phyloP scores from a whole-genome alignment of 108 stramenopile genomes.

The Pinguiococcus pyrenoidosus region DNA sequence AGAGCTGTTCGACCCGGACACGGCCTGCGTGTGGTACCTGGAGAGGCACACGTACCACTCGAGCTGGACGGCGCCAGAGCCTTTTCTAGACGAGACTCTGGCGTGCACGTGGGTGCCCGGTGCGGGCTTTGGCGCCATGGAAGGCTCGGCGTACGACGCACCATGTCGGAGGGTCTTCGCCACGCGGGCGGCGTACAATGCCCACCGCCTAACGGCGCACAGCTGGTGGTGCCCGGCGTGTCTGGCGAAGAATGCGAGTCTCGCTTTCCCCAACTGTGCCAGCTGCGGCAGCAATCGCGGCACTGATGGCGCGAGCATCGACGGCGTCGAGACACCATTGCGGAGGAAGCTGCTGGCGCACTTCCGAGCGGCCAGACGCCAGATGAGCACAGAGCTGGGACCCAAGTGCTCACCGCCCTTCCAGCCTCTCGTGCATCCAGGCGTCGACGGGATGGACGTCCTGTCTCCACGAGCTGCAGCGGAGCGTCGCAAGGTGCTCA shows the following conservation, averaged over 20 bases:
- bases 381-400: no score
- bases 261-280: conserved; percentile 22
- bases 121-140: background rate
- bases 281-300: conserved; percentile 14
- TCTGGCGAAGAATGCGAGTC: conserved; percentile 9
- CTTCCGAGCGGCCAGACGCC: no score
- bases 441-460: no score
- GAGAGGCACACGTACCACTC: conserved; percentile 10
- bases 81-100: conserved; percentile 6
- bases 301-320: background rate
- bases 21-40: conserved; percentile 29
- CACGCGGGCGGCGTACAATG: conserved; percentile 16
- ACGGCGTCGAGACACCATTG: no score
- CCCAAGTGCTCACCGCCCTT: no score
- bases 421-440: no score
- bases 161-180: background rate
- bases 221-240: conserved; percentile 28
- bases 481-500: no score
- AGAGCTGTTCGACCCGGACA: conserved; percentile 28
- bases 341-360: no score
- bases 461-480: no score
- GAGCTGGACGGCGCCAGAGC: conserved; percentile 15
- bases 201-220: conserved; percentile 23
- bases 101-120: conserved; percentile 20
- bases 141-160: background rate